Conservation (phyloP, 2,329 filamentous ascomycete genomes). For the Aspergillus clavatus region DNA sequence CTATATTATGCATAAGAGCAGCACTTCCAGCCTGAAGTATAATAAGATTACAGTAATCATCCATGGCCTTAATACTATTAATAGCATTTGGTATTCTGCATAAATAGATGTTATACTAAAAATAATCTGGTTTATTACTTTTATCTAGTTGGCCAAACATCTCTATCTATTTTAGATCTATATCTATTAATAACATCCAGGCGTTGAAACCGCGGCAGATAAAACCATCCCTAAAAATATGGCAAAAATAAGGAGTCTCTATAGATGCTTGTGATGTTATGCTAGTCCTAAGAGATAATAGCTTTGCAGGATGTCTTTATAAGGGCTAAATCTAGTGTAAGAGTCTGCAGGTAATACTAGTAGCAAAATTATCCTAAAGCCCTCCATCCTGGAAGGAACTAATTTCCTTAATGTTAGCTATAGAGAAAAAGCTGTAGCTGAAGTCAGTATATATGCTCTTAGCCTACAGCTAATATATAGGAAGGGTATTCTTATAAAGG, state of each 20-base stretch:
- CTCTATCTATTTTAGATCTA: constrained; percentile 13
- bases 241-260: constrained; percentile 15
- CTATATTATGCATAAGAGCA: constrained; percentile 3
- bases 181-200: constrained; percentile 20
- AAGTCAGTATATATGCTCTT: neutral
- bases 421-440: constrained; percentile 17
- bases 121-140: constrained; percentile 4
- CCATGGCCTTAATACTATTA: constrained; percentile 13
- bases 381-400: constrained; percentile 14
- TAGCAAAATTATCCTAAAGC: constrained; percentile 13
- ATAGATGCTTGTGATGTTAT: neutral
- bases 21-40: constrained; percentile 8
- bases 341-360: constrained; percentile 11
- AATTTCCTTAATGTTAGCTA: constrained; percentile 7
- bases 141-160: constrained; percentile 7
- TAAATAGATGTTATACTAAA: constrained; percentile 13
- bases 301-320: constrained; percentile 5
- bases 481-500: constrained; percentile 12
- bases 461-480: neutral
- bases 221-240: constrained; percentile 20
- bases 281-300: constrained; percentile 18
- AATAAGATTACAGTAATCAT: constrained; percentile 17
- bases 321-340: constrained; percentile 16
- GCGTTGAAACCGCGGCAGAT: constrained; percentile 15
- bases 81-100: constrained; percentile 8